A percentile compares a stretch with the other conserved stretches of the same genome.
These are phyloP conservation scores for Phytophthora citricola DNA, from an alignment of 352 stramenopile species.

Conservation along the genomic window DNA sequence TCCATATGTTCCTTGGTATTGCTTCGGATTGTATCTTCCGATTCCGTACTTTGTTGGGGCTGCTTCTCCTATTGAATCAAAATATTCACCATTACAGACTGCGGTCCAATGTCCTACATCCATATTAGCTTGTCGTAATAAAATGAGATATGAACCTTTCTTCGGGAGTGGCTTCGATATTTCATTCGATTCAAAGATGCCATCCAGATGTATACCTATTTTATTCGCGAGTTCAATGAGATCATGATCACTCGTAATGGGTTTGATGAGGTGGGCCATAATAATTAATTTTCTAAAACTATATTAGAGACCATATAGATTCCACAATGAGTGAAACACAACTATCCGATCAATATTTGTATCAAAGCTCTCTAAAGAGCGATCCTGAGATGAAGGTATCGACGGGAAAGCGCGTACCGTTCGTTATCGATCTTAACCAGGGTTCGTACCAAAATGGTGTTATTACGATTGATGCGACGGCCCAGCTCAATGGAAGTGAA, in stretches of 20 bases:
- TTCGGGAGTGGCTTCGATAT: conserved; percentile 2
- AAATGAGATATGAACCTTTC: conserved; percentile 15
- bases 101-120: conserved; percentile 24
- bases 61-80: conserved; percentile 27
- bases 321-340: conserved; percentile 19
- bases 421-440: conserved; percentile 20
- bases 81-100: conserved; percentile 17
- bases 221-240: conserved; percentile 14
- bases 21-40: conserved; percentile 15
- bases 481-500: conserved; percentile 15
- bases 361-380: conserved; percentile 11
- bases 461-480: conserved; percentile 17
- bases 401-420: neutral
- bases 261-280: conserved; percentile 2
- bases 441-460: conserved; percentile 18
- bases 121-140: conserved; percentile 7
- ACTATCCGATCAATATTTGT: conserved; percentile 19
- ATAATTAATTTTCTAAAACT: conserved; percentile 16
- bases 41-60: conserved; percentile 17
- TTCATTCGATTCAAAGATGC: conserved; percentile 24
- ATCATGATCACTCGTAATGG: conserved; percentile 15
- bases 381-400: neutral
- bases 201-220: conserved; percentile 1
- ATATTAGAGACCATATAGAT: conserved; percentile 21
- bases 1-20: conserved; percentile 24